phyloP scores from a whole-genome alignment of 768 basidiomycete genomes.

The Tremella mesenterica region DNA sequence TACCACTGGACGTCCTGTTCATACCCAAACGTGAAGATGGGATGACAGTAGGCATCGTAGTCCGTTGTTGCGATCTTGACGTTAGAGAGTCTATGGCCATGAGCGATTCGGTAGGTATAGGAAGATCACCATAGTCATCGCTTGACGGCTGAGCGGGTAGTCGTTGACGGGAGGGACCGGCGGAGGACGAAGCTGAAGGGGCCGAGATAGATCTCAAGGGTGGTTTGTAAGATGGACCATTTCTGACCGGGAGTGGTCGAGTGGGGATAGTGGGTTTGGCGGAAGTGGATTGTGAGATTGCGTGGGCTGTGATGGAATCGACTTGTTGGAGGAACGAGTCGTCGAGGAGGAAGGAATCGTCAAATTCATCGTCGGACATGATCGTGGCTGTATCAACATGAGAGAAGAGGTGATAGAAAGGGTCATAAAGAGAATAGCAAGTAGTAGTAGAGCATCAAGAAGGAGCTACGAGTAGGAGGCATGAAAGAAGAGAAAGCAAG shows the following conservation, averaged over 20 bases:
- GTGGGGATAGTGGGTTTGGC: not conserved
- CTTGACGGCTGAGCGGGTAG: slow-evolving; percentile 7
- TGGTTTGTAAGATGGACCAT: not conserved
- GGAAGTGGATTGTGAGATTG: not conserved
- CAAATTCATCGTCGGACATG: slow-evolving; percentile 42
- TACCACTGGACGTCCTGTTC: slow-evolving; percentile 5
- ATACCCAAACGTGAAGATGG: slow-evolving; percentile 14
- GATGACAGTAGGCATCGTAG: not conserved
- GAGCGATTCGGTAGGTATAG: slow-evolving; percentile 1
- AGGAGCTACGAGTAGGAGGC: not conserved
- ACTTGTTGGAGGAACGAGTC: slow-evolving; percentile 33
- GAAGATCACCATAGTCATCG: slow-evolving; percentile 12
- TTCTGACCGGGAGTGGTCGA: not conserved
- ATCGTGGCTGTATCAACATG: not conserved
- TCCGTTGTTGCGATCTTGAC: slow-evolving; percentile 5
- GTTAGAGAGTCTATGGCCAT: slow-evolving; percentile 3
- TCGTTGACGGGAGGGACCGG: not conserved
- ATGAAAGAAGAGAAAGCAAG: not conserved
- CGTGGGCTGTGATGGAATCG: slow-evolving; percentile 27
- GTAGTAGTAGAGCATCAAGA: no score
- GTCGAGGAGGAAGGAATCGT: slow-evolving; percentile 32
- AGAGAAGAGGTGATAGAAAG: no score
- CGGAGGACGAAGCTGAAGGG: not conserved
- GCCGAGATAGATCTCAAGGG: not conserved
- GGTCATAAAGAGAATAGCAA: no score